Percentiles rank a stretch among this genome's conserved stretches.
These are phyloP conservation scores for Globisporangium sylvaticum DNA, from an alignment of 352 stramenopile genomes.

Conservation along the genomic window DNA sequence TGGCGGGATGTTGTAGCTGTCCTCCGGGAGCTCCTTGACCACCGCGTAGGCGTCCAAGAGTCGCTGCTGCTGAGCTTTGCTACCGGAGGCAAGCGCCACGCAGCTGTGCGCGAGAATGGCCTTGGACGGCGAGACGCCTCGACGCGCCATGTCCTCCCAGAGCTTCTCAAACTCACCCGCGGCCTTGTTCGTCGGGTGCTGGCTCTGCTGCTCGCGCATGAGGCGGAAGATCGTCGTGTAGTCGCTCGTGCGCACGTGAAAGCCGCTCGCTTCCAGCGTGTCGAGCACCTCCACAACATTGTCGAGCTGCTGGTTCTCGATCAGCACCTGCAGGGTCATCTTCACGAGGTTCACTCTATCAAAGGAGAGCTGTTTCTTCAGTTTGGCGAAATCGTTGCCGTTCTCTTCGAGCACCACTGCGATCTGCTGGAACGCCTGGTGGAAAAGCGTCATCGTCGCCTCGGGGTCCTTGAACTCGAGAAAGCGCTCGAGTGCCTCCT, in stretches of 20 bases:
- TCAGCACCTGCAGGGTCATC: constrained; percentile 28
- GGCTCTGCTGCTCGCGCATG: constrained; percentile 30
- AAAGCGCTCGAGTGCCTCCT: constrained; percentile 41
- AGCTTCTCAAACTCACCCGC: constrained; percentile 33
- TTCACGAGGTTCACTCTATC: constrained; percentile 18
- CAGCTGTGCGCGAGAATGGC: constrained; percentile 27
- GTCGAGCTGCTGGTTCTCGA: constrained; percentile 26
- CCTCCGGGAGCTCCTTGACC: constrained; percentile 6
- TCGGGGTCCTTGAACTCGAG: constrained; percentile 33
- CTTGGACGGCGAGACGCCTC: constrained; percentile 33
- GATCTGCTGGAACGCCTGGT: constrained; percentile 30
- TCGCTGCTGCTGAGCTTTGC: constrained; percentile 15
- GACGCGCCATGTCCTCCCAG: constrained; percentile 38
- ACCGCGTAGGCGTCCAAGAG: constrained; percentile 25
- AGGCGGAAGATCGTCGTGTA: constrained; percentile 36
- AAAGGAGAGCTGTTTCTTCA: constrained; percentile 13
- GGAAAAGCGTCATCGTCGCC: constrained; percentile 29
- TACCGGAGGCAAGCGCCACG: constrained; percentile 19
- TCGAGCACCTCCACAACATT: constrained; percentile 35
- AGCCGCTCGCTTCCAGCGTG: constrained; percentile 23
- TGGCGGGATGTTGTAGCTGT: constrained; percentile 18
- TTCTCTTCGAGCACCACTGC: constrained; percentile 19
- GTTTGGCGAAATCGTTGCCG: constrained; percentile 5
- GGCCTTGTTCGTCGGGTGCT: constrained; percentile 18
- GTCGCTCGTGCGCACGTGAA: constrained; percentile 28